These are phyloP conservation scores for Pichia sp. DNA, from an alignment of 1,139 yeast species.

Conservation along the genomic window DNA sequence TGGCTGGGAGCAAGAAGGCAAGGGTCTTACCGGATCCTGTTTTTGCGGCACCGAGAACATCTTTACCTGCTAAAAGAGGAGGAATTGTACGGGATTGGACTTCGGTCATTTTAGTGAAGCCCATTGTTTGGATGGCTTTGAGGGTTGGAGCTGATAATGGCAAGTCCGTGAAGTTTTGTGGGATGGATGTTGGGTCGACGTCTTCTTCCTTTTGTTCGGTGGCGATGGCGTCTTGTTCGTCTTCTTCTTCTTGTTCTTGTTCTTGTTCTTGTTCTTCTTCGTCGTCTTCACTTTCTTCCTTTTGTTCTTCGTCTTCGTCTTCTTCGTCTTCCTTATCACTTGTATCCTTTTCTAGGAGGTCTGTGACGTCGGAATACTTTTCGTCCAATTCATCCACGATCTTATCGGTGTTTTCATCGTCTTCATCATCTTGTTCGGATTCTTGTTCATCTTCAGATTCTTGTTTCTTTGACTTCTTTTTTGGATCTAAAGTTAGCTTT, in stretches of 20 bases:
- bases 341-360: constrained; percentile 42
- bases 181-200: constrained; percentile 16
- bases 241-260: constrained; percentile 30
- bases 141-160: constrained; percentile 78
- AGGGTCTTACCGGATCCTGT: constrained; percentile 98
- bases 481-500: constrained; percentile 13
- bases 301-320: constrained; percentile 50
- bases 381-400: constrained; percentile 49
- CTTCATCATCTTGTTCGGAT: constrained; percentile 22
- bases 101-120: constrained; percentile 84
- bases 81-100: constrained; percentile 96
- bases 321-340: constrained; percentile 13
- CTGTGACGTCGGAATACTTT: constrained; percentile 57
- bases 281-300: constrained; percentile 37
- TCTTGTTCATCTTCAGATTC: not conserved
- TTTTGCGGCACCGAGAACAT: constrained; percentile 95
- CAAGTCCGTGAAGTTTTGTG: constrained; percentile 42
- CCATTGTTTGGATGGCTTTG: constrained; percentile 81
- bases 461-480: constrained; percentile 4
- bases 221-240: constrained; percentile 34
- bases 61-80: constrained; percentile 91
- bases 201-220: constrained; percentile 29
- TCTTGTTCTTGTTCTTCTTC: constrained; percentile 19
- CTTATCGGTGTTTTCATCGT: constrained; percentile 39
- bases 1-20: constrained; percentile 93